These are phyloP conservation scores for Cucurbita argyrosperma DNA, from an alignment of 306 rosid species.

Conservation along the genomic window DNA sequence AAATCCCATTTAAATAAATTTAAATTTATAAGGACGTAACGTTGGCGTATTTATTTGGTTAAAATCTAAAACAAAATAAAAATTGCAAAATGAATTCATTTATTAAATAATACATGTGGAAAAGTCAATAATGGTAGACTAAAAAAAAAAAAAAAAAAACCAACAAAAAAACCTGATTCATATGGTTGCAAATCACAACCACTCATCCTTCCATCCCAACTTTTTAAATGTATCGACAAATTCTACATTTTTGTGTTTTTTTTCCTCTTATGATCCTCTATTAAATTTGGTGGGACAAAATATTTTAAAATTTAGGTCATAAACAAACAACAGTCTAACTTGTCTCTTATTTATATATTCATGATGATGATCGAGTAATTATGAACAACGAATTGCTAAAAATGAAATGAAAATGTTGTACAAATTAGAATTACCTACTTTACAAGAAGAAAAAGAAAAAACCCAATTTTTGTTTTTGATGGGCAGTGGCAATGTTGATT, in stretches of 20 bases:
- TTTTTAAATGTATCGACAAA: not conserved
- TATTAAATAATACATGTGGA: not conserved
- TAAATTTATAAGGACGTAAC: too few relatives aligned
- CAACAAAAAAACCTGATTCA: not conserved
- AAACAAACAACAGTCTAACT: too few relatives aligned
- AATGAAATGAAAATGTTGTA: not conserved
- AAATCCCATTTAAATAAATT: too few relatives aligned
- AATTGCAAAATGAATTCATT: not conserved
- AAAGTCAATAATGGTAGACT: not conserved
- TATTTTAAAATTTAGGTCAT: too few relatives aligned
- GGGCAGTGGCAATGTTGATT: not conserved
- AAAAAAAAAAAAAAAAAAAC: not conserved
- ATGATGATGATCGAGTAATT: too few relatives aligned
- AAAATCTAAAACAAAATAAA: not conserved
- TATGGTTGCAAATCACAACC: not conserved
- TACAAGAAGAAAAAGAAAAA: not conserved
- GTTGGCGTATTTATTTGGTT: too few relatives aligned
- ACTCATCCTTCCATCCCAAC: not conserved
- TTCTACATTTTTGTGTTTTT: not conserved
- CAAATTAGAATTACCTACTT: not conserved
- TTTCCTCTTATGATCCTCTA: too few relatives aligned
- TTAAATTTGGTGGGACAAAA: too few relatives aligned
- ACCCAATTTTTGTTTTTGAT: not conserved
- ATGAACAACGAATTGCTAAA: not conserved
- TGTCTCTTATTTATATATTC: too few relatives aligned